Evolutionary conservation across 768 basidiomycete species (phyloP).

Genomic region (Paxillus ammoniavirescens): DNA sequence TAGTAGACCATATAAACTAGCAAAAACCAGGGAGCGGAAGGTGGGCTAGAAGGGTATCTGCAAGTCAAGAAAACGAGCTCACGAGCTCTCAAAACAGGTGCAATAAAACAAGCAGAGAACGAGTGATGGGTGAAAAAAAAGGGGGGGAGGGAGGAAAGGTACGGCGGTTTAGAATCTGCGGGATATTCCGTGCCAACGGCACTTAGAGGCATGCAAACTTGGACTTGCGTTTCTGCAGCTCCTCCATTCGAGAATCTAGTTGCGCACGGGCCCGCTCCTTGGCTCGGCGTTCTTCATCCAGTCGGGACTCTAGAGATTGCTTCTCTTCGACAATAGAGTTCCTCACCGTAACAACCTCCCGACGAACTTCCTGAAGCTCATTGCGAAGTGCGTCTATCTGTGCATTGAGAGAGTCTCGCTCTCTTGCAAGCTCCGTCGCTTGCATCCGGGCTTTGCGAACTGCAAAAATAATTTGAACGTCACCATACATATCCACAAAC

Average conservation of each 20-base stretch:
- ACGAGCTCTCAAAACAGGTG: conserved; percentile 28
- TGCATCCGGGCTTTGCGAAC: conserved; percentile 95
- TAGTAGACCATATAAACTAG: conserved; percentile 37
- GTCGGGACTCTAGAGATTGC: conserved; percentile 75
- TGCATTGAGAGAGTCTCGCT: conserved; percentile 70
- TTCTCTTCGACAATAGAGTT: conserved; percentile 86
- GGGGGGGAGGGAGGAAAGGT: not conserved
- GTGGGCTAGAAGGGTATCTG: conserved; percentile 27
- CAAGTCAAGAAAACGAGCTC: conserved; percentile 24
- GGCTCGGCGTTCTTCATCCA: conserved; percentile 85
- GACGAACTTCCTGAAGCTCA: conserved; percentile 76
- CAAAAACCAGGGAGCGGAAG: conserved; percentile 15
- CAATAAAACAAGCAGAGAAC: conserved; percentile 28
- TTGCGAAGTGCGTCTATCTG: conserved; percentile 67
- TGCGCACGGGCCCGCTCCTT: conserved; percentile 88
- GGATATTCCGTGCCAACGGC: conserved; percentile 5
- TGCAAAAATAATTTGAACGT: conserved; percentile 28
- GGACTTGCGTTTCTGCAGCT: conserved; percentile 79
- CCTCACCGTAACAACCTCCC: conserved; percentile 75
- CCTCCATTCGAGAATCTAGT: conserved; percentile 85
- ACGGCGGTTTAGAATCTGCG: not conserved
- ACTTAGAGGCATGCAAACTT: conserved; percentile 87
- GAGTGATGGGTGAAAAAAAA: conserved; percentile 4
- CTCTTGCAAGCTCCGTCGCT: conserved; percentile 83
- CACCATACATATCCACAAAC: conserved; percentile 2